These are phyloP conservation scores for Leccinellum luteum DNA, from an alignment of 768 basidiomycete genomes.

Conservation along the genomic window DNA sequence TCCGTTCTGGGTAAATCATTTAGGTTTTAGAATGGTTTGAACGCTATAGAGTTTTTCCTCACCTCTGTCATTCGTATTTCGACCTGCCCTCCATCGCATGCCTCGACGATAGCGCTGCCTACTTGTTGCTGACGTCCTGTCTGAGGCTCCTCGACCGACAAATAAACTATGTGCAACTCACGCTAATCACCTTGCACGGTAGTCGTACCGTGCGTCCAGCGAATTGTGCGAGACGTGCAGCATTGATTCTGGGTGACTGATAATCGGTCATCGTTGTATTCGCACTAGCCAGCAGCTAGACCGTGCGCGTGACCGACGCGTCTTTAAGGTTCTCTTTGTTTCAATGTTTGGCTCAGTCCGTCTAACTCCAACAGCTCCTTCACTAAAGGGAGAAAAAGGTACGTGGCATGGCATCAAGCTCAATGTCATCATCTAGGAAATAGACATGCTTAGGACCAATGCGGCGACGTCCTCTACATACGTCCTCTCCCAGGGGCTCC, in stretches of 20 bases:
- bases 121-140: slow-evolving; percentile 33
- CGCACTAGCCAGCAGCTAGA: too few species aligned
- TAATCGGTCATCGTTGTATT: slow-evolving; percentile 24
- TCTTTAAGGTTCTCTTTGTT: slow-evolving; percentile 1
- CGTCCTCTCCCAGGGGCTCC: too few species aligned
- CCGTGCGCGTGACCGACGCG: slow-evolving; percentile 11
- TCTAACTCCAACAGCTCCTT: too few species aligned
- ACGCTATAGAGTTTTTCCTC: slow-evolving; percentile 10
- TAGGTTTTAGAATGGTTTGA: neutral
- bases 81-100: slow-evolving; percentile 67
- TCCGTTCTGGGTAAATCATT: slow-evolving; percentile 35
- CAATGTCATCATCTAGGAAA: too few species aligned
- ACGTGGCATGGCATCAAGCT: too few species aligned
- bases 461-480: too few species aligned
- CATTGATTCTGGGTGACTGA: slow-evolving; percentile 56
- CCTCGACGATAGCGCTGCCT: slow-evolving; percentile 54
- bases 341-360: neutral
- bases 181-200: slow-evolving; percentile 58
- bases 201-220: slow-evolving; percentile 56
- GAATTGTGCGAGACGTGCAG: slow-evolving; percentile 51
- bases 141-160: neutral
- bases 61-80: slow-evolving; percentile 43
- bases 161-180: slow-evolving; percentile 28
- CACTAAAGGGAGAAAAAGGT: too few species aligned
- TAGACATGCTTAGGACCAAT: too few species aligned